phyloP scores from a whole-genome alignment of 352 stramenopile genomes.

The Globisporangium perplexum region DNA sequence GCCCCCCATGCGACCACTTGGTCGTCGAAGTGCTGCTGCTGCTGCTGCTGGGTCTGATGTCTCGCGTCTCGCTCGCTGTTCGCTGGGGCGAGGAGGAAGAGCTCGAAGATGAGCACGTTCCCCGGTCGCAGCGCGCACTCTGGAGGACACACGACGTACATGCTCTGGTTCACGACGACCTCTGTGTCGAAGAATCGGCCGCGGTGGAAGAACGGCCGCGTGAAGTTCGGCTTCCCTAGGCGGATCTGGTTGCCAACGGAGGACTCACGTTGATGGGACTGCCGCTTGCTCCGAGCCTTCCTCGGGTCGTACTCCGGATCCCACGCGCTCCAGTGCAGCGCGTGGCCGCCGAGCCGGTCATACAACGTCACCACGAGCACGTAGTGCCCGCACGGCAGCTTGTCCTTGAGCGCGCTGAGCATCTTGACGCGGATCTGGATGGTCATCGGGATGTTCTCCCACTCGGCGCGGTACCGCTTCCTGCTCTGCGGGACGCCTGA shows the following conservation, averaged over 20 bases:
- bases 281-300: neutral
- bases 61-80: constrained; percentile 5
- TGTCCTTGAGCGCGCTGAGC: constrained; percentile 81
- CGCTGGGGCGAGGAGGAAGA: constrained; percentile 25
- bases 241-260: constrained; percentile 3
- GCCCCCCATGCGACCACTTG: constrained; percentile 82
- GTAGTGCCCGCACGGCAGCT: constrained; percentile 71
- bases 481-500: constrained; percentile 31
- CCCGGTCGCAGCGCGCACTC: constrained; percentile 47
- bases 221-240: constrained; percentile 40
- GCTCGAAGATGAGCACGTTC: constrained; percentile 50
- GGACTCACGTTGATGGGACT: no score
- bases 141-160: constrained; percentile 76
- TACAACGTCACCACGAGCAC: constrained; percentile 82
- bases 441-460: constrained; percentile 63
- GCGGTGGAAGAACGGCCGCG: constrained; percentile 65
- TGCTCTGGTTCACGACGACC: constrained; percentile 64
- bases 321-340: constrained; percentile 70
- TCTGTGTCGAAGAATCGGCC: constrained; percentile 85
- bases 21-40: constrained; percentile 21
- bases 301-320: constrained; percentile 29
- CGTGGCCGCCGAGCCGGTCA: constrained; percentile 75
- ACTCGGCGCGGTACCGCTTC: constrained; percentile 67
- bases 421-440: constrained; percentile 58
- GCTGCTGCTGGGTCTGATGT: neutral